phyloP scores from a whole-genome alignment of 2,329 filamentous ascomycete species.

The Ceratocystiopsis sp. region DNA sequence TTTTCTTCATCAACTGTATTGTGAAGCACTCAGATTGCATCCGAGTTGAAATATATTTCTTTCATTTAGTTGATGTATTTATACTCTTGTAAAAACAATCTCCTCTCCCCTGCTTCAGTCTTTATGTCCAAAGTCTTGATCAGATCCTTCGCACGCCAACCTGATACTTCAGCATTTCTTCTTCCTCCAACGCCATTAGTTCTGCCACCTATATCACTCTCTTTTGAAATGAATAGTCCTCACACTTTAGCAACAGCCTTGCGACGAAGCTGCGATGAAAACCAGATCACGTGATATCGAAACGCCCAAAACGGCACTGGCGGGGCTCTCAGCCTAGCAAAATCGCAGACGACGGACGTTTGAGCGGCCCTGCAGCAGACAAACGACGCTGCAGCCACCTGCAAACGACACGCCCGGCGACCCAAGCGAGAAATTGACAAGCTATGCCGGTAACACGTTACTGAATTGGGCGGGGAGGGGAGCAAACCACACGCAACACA shows the following conservation, averaged over 20 bases:
- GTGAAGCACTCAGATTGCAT: no score
- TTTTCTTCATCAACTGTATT: no score
- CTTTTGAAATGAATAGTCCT: no score
- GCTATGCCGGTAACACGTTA: conserved; percentile 4
- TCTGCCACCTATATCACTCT: no score
- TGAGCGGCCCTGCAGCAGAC: background rate
- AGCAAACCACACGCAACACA: background rate
- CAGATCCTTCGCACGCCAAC: no score
- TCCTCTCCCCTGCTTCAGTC: no score
- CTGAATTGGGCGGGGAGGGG: conserved; percentile 3
- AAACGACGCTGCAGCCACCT: background rate
- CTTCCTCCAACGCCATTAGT: no score
- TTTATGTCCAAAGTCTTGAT: no score
- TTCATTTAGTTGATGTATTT: no score
- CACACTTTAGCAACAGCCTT: background rate
- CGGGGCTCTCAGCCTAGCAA: conserved; percentile 3
- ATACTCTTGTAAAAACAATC: no score
- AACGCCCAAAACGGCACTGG: background rate
- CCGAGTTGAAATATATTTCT: no score
- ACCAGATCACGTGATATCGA: background rate
- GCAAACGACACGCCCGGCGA: conserved; percentile 1
- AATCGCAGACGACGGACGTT: background rate
- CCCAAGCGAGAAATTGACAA: background rate
- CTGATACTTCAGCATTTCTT: no score
- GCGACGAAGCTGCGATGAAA: background rate